Base-by-base conservation (phyloP, 345 rosid species). In the Euphorbia lathyris region DNA sequence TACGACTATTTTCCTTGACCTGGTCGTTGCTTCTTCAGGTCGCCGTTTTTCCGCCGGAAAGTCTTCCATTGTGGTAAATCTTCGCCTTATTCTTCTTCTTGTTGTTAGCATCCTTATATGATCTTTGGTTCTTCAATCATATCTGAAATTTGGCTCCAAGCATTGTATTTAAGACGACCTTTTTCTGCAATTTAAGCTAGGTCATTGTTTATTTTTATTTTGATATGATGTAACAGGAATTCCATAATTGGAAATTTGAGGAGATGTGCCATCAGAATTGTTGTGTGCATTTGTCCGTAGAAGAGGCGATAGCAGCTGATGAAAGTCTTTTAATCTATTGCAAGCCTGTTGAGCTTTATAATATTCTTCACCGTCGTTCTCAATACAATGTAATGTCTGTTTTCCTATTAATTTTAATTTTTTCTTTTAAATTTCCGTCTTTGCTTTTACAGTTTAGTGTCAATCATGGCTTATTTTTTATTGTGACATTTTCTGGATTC, bases 271-370 rank as follows among this genome's bases (percentile, higher is more conserved):
- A 63, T 65, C 78, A 75, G 71, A 75, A 75, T 65, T 57, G 74
- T 65, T 65, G 74, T 57, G 53, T 55, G 66, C 78, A 65, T 65
- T 66, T 66, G 57, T 70, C 74, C 7, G 59, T 17, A 2, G 76
- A 32, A 0, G 78, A 63, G 48, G 65, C 58, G 43, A 30, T 75
- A 20, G 70, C 70, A 30, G 71, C 74, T 29, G 78, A 75, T 16
- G 78, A 75, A 56, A 70, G 66, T 26, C 74, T 75, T 25, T 27
- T 75, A 19, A 70, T 75, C 7, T 75, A 75, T 64, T 75, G 78
- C 78, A 75, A 75, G 71, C 78, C 78, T 27, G 78, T 75, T 42
- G 78, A 75, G 29, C 78, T 75, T 38, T 75, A 75, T 61, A 75
- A 75, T 48, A 75, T 75, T 43, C 74, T 75, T 26, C 74, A 53